Evolutionary conservation across 495 filamentous ascomycete genomes (phyloP), one percentile per base, ranked within the genome.

Genomic region (Xylaria curta): DNA sequence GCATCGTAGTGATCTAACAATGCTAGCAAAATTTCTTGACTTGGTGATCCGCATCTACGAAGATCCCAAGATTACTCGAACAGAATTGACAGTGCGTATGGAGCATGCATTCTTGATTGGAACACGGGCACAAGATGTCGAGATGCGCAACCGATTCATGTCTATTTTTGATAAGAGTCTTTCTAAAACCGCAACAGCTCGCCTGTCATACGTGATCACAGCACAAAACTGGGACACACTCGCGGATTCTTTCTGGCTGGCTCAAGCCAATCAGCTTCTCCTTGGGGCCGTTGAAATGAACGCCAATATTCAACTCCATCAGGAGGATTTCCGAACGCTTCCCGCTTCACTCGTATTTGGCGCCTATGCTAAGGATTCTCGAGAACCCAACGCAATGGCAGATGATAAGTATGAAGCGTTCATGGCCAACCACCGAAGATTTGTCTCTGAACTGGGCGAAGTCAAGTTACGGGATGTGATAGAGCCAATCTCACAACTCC

Each of bases 191-290:
- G 94, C 94, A 12, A 97, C 91, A 76, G 91, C 91, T 56, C 89
- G 97, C 53, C 83, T 98, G 24, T 91, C 89, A 70, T 98, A 98
- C 81, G 91, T 98, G 7, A 84, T 99, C 60, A 87, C 90, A 5
- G 91, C 91, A n/a, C 97, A 99, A 79, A 97, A 98, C 75, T 99
- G 97, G 97, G 97, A 98, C 78, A 95, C 93, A 0, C 85, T 99
- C 46, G 89, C 88, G 4, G 96, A 99, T 71, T 97, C 92, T 9
- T 99, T 95, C 83, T 99, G 97, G 97, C 86, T 99, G 21, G 90
- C 93, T 36, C 97, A 99, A 79, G 96, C 96, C 17, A 91, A 92
- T 19, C 95, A 98, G 78, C 86, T 98, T 26, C 86, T 99, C 19
- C 87, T 98, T 69, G 94, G 97, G 24, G 94, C 92, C 59, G 86